These are phyloP conservation scores for Prunus mongolica DNA, from an alignment of 306 rosid genomes.

Conservation along the genomic window DNA sequence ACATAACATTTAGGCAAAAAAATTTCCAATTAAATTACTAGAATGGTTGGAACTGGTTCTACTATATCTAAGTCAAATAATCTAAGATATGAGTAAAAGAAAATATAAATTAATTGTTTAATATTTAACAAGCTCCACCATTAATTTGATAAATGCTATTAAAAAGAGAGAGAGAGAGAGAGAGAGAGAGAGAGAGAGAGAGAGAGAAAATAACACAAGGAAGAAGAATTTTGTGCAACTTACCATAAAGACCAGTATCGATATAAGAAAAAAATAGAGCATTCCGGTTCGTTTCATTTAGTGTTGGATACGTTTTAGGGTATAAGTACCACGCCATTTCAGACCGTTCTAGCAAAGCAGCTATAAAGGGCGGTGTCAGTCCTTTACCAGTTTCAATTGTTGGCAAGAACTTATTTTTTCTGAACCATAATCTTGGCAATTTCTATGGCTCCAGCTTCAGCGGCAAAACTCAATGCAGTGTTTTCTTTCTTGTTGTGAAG, in stretches of 20 bases:
- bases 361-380: conserved; percentile 5
- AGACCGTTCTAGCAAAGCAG: not conserved
- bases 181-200: too few species aligned
- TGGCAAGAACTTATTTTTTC: not conserved
- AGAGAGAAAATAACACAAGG: too few species aligned
- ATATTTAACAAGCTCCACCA: not conserved
- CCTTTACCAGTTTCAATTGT: not conserved
- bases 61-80: too few species aligned
- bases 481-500: not conserved
- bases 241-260: conserved; percentile 5
- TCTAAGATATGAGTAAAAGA: not conserved
- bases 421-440: conserved; percentile 11
- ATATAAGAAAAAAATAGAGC: not conserved
- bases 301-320: not conserved
- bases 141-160: too few species aligned
- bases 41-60: too few species aligned
- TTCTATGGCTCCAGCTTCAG: conserved; percentile 2
- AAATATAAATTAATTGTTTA: not conserved
- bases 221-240: not conserved
- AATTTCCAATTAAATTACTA: too few species aligned
- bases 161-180: too few species aligned
- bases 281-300: not conserved
- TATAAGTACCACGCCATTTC: not conserved
- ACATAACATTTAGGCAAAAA: too few species aligned
- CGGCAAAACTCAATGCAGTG: conserved; percentile 17